A percentile compares a stretch with the other conserved stretches of the same genome.
phyloP scores from a whole-genome alignment of 192 early-diverging fungal genomes.

The Chytriomyces confervae region DNA sequence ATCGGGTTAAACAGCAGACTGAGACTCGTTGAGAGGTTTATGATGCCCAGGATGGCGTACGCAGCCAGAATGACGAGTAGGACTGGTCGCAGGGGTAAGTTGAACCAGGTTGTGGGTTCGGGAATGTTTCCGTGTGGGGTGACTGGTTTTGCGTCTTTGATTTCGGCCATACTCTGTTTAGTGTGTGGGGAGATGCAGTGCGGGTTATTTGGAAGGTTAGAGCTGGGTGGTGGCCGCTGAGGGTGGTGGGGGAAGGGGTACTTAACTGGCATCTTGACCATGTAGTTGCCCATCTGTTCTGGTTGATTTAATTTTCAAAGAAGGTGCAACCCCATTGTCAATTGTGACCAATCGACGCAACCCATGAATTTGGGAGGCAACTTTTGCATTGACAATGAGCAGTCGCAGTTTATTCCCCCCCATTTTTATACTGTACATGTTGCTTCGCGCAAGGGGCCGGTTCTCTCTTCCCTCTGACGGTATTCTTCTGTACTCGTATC shows the following conservation, averaged over 20 bases:
- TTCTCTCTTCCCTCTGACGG: too few relatives aligned
- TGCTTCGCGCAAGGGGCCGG: too few relatives aligned
- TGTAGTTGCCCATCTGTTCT: conserved; percentile 4
- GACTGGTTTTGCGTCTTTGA: not conserved
- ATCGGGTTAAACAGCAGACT: conserved; percentile 6
- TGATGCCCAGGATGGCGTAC: conserved; percentile 8
- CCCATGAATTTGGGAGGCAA: not conserved
- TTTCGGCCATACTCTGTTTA: conserved; percentile 5
- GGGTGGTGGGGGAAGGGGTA: too few relatives aligned
- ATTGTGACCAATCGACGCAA: too few relatives aligned
- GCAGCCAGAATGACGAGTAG: conserved; percentile 18
- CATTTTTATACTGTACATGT: too few relatives aligned
- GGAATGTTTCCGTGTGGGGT: conserved; percentile 10
- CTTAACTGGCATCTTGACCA: not conserved
- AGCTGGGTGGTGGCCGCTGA: too few relatives aligned
- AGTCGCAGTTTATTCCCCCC: too few relatives aligned
- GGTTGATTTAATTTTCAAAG: not conserved
- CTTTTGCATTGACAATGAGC: too few relatives aligned
- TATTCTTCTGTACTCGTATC: too few relatives aligned
- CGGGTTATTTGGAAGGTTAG: too few relatives aligned
- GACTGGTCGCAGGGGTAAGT: conserved; percentile 10
- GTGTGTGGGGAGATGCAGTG: too few relatives aligned
- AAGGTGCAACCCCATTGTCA: not conserved
- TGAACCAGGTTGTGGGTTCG: conserved; percentile 11
- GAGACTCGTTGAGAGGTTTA: not conserved